Evolutionary conservation across 106 monocot species (phyloP).

Genomic region (Triglochin maritima): DNA sequence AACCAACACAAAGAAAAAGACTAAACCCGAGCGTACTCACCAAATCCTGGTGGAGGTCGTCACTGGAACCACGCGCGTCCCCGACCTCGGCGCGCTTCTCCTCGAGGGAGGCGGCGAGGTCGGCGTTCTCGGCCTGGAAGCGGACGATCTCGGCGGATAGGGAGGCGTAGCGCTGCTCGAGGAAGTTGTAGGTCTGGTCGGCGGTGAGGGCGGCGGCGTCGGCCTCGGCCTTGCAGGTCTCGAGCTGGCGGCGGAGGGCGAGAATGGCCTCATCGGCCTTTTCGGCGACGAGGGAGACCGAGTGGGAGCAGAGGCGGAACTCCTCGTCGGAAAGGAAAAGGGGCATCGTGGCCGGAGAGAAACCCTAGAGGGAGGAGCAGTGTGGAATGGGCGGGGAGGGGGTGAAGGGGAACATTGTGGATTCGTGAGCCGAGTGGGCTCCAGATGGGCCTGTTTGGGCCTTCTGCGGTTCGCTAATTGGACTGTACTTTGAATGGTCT

Average conservation of each 20-base stretch:
- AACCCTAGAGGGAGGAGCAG: neutral
- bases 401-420: neutral
- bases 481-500: no score
- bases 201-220: slow-evolving; percentile 77
- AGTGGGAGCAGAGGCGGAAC: slow-evolving; percentile 38
- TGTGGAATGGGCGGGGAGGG: neutral
- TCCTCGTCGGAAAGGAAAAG: slow-evolving; percentile 94
- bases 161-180: slow-evolving; percentile 64
- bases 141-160: slow-evolving; percentile 50
- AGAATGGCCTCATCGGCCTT: slow-evolving; percentile 67
- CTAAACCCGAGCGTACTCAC: slow-evolving; percentile 21
- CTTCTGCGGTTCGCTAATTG: no score
- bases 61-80: slow-evolving; percentile 31
- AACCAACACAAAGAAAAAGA: neutral
- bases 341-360: slow-evolving; percentile 39
- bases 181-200: slow-evolving; percentile 71
- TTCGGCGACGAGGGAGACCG: slow-evolving; percentile 53
- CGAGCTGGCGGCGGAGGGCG: slow-evolving; percentile 71
- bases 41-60: slow-evolving; percentile 53
- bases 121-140: slow-evolving; percentile 52
- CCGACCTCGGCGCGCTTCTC: slow-evolving; percentile 41
- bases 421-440: no score
- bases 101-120: slow-evolving; percentile 48
- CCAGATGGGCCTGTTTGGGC: no score
- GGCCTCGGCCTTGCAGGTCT: slow-evolving; percentile 65